Base-by-base conservation (phyloP, 2,329 filamentous ascomycete genomes). In the Aspergillus ruber region DNA sequence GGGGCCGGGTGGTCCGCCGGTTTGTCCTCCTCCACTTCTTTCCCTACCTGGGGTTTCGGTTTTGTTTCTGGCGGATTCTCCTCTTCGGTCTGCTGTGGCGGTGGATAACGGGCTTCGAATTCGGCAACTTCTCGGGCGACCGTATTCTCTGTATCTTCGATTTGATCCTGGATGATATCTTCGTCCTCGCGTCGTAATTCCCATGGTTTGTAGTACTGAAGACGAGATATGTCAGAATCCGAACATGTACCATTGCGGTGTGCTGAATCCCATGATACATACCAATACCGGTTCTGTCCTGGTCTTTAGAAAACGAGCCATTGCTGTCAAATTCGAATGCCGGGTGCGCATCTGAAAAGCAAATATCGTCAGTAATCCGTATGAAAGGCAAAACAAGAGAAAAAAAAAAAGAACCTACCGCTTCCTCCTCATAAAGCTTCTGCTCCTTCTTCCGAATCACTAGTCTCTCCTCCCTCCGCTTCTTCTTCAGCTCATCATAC, bases 121-220 rank as follows among this genome's bases (percentile, higher is more conserved):
- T 84, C 80, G 44, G 76, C 75, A 21, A 77, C 63, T 64, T 96
- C 88, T 48, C 72, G 75, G 15, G 80, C 76, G 54, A 94, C 82
- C 6, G 65, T 74, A 1, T 73, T 74, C 64, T 89, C 78, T 13
- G 79, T 80, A 45, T 85, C 80, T 42, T 77, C 74, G 23, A 88
- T 75, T 65, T 95, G 90, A 4, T 78, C 72, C 41, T 83, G 78
- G 62, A 96, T 87, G 9, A 68, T 74, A 4, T 82, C 78, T 65
- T 90, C 81, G 64, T 96, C 85, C 40, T 80, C 76, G 4, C 73
- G 66, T 27, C 81, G 82, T 47, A 87, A 75, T 57, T 89, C 83
- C 85, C 86, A 94, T 0, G 91, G 91, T 41, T 85, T 83, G 67
- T 93, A 96, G 66, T 86, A 91, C 89, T 95, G 54, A 10, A 38